phyloP scores from a whole-genome alignment of 176 grass and related monocot species.

The Aechmea fasciata region DNA sequence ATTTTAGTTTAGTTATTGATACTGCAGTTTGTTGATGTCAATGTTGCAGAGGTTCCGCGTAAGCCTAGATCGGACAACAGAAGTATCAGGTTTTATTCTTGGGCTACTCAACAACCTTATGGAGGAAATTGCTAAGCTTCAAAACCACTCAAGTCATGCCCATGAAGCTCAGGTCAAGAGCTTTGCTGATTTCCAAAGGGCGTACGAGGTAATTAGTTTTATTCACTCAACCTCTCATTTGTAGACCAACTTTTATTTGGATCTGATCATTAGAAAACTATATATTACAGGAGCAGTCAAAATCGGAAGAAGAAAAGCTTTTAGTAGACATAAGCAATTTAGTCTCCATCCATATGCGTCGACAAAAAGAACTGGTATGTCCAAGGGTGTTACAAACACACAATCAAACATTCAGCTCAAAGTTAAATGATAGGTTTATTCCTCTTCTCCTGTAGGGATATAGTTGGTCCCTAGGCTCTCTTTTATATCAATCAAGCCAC shows the following conservation, averaged over 20 bases:
- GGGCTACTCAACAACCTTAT: constrained; percentile 50
- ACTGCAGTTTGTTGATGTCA: constrained; percentile 15
- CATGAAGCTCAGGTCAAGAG: constrained; percentile 70
- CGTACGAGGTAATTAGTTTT: constrained; percentile 53
- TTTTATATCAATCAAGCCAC: too few species aligned
- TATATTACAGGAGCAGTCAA: constrained; percentile 69
- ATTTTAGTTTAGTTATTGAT: not conserved
- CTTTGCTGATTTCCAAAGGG: constrained; percentile 75
- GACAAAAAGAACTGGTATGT: constrained; percentile 82
- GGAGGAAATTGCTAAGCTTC: constrained; percentile 47
- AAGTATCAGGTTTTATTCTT: constrained; percentile 55
- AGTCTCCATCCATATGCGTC: constrained; percentile 63
- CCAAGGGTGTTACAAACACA: not conserved
- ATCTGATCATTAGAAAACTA: constrained; percentile 10
- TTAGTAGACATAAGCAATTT: constrained; percentile 64
- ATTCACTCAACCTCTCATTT: not conserved
- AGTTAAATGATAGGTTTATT: too few species aligned
- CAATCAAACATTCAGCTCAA: too few species aligned
- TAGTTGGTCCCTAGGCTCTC: too few species aligned
- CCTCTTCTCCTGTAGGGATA: too few species aligned
- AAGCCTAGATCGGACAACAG: constrained; percentile 57
- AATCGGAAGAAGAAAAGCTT: constrained; percentile 72
- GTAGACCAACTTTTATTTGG: not conserved
- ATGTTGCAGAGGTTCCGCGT: constrained; percentile 49
- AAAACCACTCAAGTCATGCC: constrained; percentile 41